Conservation (phyloP, 306 rosid genomes). For the Hylodesmum podocarpum region DNA sequence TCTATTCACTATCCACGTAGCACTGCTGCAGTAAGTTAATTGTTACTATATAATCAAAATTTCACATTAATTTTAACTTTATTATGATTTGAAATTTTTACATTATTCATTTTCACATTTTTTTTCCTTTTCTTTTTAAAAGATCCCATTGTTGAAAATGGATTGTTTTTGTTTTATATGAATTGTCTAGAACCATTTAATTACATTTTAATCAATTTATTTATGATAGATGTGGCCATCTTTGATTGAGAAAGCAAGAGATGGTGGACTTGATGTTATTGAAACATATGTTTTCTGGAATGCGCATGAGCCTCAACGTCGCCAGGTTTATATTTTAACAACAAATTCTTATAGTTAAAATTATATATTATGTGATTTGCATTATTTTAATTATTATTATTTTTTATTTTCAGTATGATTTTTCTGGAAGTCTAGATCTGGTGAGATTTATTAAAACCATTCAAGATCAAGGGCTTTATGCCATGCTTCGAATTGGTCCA, state of each 20-base stretch:
- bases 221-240: slow-evolving; percentile 48
- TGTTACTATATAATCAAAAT: background rate
- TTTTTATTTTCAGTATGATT: slow-evolving; percentile 36
- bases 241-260: slow-evolving; percentile 43
- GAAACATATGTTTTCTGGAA: slow-evolving; percentile 54
- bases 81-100: background rate
- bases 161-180: background rate
- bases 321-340: slow-evolving; percentile 21
- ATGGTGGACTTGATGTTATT: slow-evolving; percentile 45
- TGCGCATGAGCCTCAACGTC: slow-evolving; percentile 39
- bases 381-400: background rate
- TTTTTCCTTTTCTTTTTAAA: background rate
- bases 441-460: slow-evolving; percentile 38
- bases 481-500: slow-evolving; percentile 56
- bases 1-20: slow-evolving; percentile 52
- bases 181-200: too few species aligned
- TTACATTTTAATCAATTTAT: background rate
- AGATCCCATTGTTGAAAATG: background rate
- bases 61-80: background rate
- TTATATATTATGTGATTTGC: background rate
- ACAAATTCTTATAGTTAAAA: too few species aligned
- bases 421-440: slow-evolving; percentile 30
- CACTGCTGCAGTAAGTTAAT: slow-evolving; percentile 30
- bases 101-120: background rate
- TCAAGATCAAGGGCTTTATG: slow-evolving; percentile 24